These are phyloP conservation scores for Thelonectria discophora DNA, from an alignment of 2,329 filamentous ascomycete species.

Conservation along the genomic window DNA sequence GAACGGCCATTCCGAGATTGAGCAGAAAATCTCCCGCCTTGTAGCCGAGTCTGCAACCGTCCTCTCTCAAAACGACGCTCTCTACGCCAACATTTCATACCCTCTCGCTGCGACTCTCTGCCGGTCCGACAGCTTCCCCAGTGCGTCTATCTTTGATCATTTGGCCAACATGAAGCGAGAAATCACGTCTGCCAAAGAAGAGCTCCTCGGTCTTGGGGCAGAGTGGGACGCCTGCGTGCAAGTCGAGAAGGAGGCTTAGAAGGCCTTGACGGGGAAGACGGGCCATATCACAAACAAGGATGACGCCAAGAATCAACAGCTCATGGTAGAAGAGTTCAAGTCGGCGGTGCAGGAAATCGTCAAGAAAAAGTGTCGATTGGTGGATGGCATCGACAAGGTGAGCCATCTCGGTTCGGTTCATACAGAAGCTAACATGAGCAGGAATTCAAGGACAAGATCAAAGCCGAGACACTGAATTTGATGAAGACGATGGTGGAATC, in stretches of 20 bases:
- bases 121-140: conserved; percentile 33
- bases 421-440: conserved; percentile 1
- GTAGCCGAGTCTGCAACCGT: conserved; percentile 26
- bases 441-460: conserved; percentile 42
- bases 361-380: conserved; percentile 26
- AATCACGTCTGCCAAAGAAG: conserved; percentile 35
- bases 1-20: conserved; percentile 35
- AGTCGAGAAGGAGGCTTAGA: conserved; percentile 34
- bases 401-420: background rate
- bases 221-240: conserved; percentile 42
- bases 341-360: conserved; percentile 38
- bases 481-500: conserved; percentile 40
- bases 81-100: conserved; percentile 47
- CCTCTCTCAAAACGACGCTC: conserved; percentile 26
- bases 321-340: conserved; percentile 21
- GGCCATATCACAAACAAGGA: background rate
- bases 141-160: conserved; percentile 41
- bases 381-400: conserved; percentile 45
- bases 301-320: background rate
- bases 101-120: conserved; percentile 47
- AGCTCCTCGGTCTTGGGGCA: conserved; percentile 34
- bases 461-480: conserved; percentile 40
- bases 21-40: conserved; percentile 35
- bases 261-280: conserved; percentile 17
- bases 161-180: conserved; percentile 35